Evolutionary conservation across 495 filamentous ascomycete species (phyloP).

Genomic region (Niebla homalea): DNA sequence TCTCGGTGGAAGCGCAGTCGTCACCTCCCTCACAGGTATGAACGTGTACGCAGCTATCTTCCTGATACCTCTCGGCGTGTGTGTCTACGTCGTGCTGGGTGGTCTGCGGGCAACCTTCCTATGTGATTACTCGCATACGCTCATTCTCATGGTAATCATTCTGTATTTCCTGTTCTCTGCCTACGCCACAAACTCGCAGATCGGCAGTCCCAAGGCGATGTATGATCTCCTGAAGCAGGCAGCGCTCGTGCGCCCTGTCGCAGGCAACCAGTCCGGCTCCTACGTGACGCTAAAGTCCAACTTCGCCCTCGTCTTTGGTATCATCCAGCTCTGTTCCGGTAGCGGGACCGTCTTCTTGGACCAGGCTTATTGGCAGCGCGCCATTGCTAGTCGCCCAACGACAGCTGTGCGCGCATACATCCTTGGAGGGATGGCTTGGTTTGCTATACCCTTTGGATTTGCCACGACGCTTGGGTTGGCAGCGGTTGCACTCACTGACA

Average conservation of each 20-base stretch:
- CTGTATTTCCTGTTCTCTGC: slow-evolving; percentile 37
- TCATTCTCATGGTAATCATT: slow-evolving; percentile 29
- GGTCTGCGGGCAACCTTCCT: slow-evolving; percentile 27
- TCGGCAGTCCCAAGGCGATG: slow-evolving; percentile 31
- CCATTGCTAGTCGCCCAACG: slow-evolving; percentile 33
- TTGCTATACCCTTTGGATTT: slow-evolving; percentile 38
- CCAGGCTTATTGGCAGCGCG: slow-evolving; percentile 36
- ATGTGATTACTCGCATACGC: slow-evolving; percentile 32
- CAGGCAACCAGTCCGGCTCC: slow-evolving; percentile 34
- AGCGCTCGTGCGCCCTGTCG: slow-evolving; percentile 29
- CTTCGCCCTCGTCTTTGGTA: slow-evolving; percentile 29
- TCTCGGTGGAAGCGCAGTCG: slow-evolving; percentile 29
- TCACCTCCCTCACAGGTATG: slow-evolving; percentile 32
- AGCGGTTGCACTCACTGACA: slow-evolving; percentile 33
- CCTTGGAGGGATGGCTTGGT: slow-evolving; percentile 37
- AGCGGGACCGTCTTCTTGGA: slow-evolving; percentile 32
- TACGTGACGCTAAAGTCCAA: slow-evolving; percentile 40
- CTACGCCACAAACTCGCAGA: slow-evolving; percentile 28
- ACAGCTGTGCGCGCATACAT: slow-evolving; percentile 35
- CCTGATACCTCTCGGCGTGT: slow-evolving; percentile 29
- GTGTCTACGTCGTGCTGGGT: slow-evolving; percentile 30
- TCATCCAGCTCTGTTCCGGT: slow-evolving; percentile 23
- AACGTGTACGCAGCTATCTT: slow-evolving; percentile 32
- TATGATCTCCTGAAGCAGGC: slow-evolving; percentile 37
- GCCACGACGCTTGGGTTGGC: slow-evolving; percentile 36